Conservation (phyloP, 1,139 yeast species). For the Protomyces arabidopsidicola region DNA sequence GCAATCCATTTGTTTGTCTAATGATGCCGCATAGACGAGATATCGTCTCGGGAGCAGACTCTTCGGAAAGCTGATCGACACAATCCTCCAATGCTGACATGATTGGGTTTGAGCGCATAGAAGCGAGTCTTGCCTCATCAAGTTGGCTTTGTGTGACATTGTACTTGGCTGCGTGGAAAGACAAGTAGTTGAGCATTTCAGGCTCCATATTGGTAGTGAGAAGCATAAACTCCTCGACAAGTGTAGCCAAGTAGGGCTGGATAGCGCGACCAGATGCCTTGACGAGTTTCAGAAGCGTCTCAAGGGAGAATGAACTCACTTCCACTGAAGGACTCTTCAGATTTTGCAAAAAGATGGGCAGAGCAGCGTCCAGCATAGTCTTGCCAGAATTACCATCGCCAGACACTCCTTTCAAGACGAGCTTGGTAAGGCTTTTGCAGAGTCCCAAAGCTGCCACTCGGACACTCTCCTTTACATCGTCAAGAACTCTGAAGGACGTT, state of each 20-base stretch:
- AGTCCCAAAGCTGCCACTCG: constrained; percentile 71
- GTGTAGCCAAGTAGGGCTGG: constrained; percentile 61
- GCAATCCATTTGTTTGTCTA: constrained; percentile 69
- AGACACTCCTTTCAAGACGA: constrained; percentile 57
- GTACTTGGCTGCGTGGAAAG: constrained; percentile 83
- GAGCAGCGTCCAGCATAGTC: constrained; percentile 51
- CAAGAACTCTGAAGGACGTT: constrained; percentile 83
- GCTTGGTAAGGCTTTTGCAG: constrained; percentile 61
- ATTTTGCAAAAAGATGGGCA: constrained; percentile 77
- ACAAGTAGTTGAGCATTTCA: constrained; percentile 76
- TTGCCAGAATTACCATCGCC: constrained; percentile 35
- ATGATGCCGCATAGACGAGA: constrained; percentile 45
- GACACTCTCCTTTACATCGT: constrained; percentile 92
- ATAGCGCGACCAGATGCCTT: constrained; percentile 58
- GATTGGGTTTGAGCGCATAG: constrained; percentile 76
- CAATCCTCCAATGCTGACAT: constrained; percentile 80
- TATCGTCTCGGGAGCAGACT: constrained; percentile 52
- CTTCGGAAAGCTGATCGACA: constrained; percentile 55
- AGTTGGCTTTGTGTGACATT: constrained; percentile 49
- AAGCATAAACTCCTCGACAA: constrained; percentile 63
- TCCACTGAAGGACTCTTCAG: constrained; percentile 82
- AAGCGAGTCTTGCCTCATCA: constrained; percentile 70
- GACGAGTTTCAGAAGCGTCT: constrained; percentile 66
- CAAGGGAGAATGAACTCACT: constrained; percentile 67
- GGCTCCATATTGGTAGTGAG: constrained; percentile 88